Conservation (phyloP, 1,139 yeast species). For the Sugiyamaella japonica region DNA sequence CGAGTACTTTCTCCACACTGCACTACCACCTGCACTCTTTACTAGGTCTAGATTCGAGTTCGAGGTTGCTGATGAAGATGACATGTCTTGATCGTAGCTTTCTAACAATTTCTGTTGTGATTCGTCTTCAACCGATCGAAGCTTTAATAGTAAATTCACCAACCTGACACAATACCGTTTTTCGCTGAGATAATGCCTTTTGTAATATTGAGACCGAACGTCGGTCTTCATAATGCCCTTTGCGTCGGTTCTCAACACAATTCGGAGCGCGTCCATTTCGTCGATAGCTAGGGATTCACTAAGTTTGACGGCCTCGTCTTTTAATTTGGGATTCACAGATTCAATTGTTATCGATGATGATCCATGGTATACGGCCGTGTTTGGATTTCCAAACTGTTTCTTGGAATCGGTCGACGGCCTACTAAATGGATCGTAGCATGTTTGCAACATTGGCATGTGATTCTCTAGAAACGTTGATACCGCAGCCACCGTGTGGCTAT, state of each 20-base stretch:
- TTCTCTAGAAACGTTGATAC: slow-evolving; percentile 29
- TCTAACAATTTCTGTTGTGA: not conserved
- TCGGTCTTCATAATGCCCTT: slow-evolving; percentile 27
- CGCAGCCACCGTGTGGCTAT: slow-evolving; percentile 21
- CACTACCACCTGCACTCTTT: slow-evolving; percentile 1
- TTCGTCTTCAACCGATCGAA: not conserved
- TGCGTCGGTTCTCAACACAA: slow-evolving; percentile 30
- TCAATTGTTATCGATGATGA: slow-evolving; percentile 6
- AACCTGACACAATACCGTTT: slow-evolving; percentile 28
- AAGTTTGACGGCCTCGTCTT: slow-evolving; percentile 27
- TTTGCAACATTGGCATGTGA: slow-evolving; percentile 24
- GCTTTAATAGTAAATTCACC: slow-evolving; percentile 14
- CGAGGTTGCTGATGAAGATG: not conserved
- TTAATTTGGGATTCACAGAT: slow-evolving; percentile 26
- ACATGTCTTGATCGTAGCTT: not conserved
- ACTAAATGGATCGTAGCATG: slow-evolving; percentile 29
- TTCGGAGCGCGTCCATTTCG: slow-evolving; percentile 28
- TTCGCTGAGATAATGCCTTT: slow-evolving; percentile 30
- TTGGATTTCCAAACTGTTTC: slow-evolving; percentile 18
- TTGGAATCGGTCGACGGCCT: slow-evolving; percentile 18
- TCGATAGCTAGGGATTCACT: slow-evolving; percentile 28
- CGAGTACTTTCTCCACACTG: slow-evolving; percentile 23
- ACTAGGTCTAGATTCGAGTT: not conserved
- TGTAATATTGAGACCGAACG: slow-evolving; percentile 26
- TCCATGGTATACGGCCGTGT: slow-evolving; percentile 16